Evolutionary conservation across 179 eudicot genomes (phyloP).

Genomic region (Carnegiea gigantea): DNA sequence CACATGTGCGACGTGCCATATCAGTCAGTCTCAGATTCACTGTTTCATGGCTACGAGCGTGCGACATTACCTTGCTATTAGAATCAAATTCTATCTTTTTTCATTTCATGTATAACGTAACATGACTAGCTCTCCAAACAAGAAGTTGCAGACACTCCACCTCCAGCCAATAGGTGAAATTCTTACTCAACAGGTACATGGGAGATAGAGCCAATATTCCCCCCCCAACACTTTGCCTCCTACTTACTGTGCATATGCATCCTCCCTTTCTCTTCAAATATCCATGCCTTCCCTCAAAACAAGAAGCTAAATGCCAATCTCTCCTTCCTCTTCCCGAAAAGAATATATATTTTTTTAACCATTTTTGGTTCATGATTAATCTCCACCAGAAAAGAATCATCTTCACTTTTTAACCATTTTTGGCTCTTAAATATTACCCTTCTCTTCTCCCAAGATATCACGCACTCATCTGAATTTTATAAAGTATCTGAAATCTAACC

Average conservation of each 20-base stretch:
- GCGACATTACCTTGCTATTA: slow-evolving; percentile 1
- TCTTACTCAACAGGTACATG: slow-evolving; percentile 23
- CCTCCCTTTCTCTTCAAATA: slow-evolving; percentile 8
- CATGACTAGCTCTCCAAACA: slow-evolving; percentile 27
- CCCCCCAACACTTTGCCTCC: slow-evolving; percentile 16
- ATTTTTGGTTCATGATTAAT: not conserved
- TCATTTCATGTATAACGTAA: not conserved
- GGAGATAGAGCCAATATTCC: slow-evolving; percentile 29
- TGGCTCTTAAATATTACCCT: not conserved
- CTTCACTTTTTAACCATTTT: not conserved
- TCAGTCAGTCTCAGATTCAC: slow-evolving; percentile 9
- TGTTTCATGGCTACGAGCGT: slow-evolving; percentile 18
- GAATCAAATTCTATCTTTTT: not conserved
- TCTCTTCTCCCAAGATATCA: not conserved
- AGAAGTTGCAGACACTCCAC: slow-evolving; percentile 35
- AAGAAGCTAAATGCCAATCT: slow-evolving; percentile 34
- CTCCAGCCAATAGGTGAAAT: slow-evolving; percentile 30
- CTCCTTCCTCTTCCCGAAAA: slow-evolving; percentile 17
- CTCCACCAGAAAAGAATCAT: no score
- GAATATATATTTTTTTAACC: not conserved
- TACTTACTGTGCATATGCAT: not conserved
- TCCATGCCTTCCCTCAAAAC: slow-evolving; percentile 29
- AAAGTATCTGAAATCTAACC: not conserved
- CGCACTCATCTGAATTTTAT: not conserved
- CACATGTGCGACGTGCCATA: slow-evolving; percentile 13